Conservation (phyloP, 805 yeast species). For the Metschnikowia dekortorum region DNA sequence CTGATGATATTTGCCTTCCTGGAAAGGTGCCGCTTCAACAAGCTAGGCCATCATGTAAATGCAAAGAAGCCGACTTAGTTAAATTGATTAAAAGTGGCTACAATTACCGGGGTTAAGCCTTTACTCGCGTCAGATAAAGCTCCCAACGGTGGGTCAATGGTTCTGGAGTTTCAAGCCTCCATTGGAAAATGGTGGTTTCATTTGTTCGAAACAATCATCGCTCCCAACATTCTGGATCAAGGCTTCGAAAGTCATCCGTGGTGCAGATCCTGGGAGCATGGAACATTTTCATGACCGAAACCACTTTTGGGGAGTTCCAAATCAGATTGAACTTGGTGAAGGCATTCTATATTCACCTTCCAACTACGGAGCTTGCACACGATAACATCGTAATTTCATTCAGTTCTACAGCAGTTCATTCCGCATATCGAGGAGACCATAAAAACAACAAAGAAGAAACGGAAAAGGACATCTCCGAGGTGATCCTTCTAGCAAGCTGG, state of each 20-base stretch:
- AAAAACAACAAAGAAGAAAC: conserved; percentile 40
- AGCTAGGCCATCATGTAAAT: too few species aligned
- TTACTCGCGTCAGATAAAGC: too few species aligned
- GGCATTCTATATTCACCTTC: conserved; percentile 57
- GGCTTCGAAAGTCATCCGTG: conserved; percentile 10
- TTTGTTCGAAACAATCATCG: conserved; percentile 72
- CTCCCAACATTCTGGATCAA: conserved; percentile 37
- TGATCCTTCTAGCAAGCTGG: conserved; percentile 91
- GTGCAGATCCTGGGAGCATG: conserved; percentile 48
- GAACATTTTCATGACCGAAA: conserved; percentile 68
- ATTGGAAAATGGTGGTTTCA: conserved; percentile 90
- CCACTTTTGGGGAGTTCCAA: conserved; percentile 70
- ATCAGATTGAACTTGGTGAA: conserved; percentile 55
- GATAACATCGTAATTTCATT: conserved; percentile 39
- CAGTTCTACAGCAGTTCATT: conserved; percentile 64
- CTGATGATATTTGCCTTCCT: too few species aligned
- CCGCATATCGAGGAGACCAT: conserved; percentile 46
- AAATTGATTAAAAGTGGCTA: too few species aligned
- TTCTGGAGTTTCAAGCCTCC: conserved; percentile 31
- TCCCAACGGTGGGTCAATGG: too few species aligned
- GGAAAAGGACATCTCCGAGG: conserved; percentile 78
- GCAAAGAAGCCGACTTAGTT: too few species aligned
- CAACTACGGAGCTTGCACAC: conserved; percentile 20
- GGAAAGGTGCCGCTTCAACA: too few species aligned
- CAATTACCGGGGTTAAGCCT: too few species aligned